Evolutionary conservation across 75 land plant genomes (phyloP).

Genomic region (Picea sitchensis): DNA sequence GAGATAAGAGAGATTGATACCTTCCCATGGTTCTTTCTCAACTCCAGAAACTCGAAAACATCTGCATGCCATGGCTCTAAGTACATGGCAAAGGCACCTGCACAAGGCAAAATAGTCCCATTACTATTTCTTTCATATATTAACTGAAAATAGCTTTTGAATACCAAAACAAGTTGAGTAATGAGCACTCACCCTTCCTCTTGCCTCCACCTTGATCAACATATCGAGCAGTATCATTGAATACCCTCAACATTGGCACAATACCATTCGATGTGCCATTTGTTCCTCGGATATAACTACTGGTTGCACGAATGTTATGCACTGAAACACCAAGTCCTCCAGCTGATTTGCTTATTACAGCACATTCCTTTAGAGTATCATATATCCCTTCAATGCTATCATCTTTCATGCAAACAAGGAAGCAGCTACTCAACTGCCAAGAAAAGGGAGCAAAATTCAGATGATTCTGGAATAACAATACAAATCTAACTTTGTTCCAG

Average conservation of each 20-base stretch:
- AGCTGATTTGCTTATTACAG: constrained; percentile 95
- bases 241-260: constrained; percentile 95
- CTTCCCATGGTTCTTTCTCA: constrained; percentile 97
- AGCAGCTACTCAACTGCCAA: constrained; percentile 92
- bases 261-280: constrained; percentile 99
- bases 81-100: constrained; percentile 97
- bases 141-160: background rate
- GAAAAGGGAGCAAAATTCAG: background rate
- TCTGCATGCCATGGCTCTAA: constrained; percentile 99
- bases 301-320: constrained; percentile 91
- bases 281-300: constrained; percentile 97
- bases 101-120: background rate
- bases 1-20: constrained; percentile 20
- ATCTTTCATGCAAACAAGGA: constrained; percentile 97
- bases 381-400: constrained; percentile 99
- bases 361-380: constrained; percentile 98
- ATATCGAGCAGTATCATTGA: constrained; percentile 98
- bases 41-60: constrained; percentile 85
- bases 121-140: background rate
- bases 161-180: background rate
- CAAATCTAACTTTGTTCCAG: background rate
- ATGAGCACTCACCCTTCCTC: constrained; percentile 66
- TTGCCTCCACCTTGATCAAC: constrained; percentile 99
- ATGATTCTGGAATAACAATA: background rate
- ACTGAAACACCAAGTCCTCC: constrained; percentile 96